These are phyloP conservation scores for Wickerhamiella pararugosa DNA, from an alignment of 1,139 yeast species.

Conservation along the genomic window DNA sequence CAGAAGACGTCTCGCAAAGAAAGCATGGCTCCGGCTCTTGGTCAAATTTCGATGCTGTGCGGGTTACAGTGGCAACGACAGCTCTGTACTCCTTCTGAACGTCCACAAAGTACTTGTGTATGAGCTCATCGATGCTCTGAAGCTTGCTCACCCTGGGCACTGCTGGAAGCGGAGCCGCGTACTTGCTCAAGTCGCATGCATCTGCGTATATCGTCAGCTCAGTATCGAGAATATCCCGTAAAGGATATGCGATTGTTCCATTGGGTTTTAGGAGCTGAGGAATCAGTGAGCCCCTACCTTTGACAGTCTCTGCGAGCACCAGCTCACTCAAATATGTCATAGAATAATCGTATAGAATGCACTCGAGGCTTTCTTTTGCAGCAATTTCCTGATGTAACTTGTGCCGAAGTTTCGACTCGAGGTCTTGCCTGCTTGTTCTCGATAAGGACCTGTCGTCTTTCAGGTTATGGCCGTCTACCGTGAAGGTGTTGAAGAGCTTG, in stretches of 20 bases:
- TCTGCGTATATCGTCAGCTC: constrained; percentile 46
- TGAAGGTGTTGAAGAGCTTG: neutral
- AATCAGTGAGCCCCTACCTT: constrained; percentile 70
- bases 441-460: constrained; percentile 11
- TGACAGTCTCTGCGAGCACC: constrained; percentile 65
- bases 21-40: constrained; percentile 21
- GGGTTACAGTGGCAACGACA: constrained; percentile 83
- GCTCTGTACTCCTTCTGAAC: constrained; percentile 79
- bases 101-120: constrained; percentile 53
- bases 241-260: constrained; percentile 37
- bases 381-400: constrained; percentile 9
- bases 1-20: constrained; percentile 18
- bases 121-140: constrained; percentile 68
- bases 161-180: constrained; percentile 10
- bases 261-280: constrained; percentile 22
- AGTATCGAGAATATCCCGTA: constrained; percentile 54
- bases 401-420: constrained; percentile 10
- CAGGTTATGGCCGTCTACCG: constrained; percentile 7
- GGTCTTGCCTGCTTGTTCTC: constrained; percentile 15
- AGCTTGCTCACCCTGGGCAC: constrained; percentile 35
- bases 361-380: constrained; percentile 17
- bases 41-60: constrained; percentile 70
- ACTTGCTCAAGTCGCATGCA: constrained; percentile 25
- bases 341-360: constrained; percentile 58
- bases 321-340: constrained; percentile 77